Percentiles rank a stretch among this genome's conserved stretches.
Conservation (phyloP, 768 basidiomycete species). For the Coprinopsis cinerea region DNA sequence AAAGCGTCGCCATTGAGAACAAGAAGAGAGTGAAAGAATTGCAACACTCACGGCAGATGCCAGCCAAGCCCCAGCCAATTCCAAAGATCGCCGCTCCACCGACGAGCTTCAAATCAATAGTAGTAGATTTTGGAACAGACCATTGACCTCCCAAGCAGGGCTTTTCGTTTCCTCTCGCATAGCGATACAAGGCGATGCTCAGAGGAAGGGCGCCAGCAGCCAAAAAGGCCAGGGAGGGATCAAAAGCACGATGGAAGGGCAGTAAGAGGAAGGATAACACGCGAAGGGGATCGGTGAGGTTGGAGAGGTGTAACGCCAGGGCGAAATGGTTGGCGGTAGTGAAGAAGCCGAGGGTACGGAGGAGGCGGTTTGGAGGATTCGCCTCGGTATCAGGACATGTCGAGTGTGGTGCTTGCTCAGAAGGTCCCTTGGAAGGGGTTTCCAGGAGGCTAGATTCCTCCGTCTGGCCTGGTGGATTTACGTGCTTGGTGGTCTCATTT, state of each 20-base stretch:
- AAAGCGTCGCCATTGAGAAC: too few relatives aligned
- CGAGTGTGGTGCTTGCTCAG: slow-evolving; percentile 6
- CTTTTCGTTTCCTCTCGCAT: slow-evolving; percentile 29
- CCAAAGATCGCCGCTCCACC: slow-evolving; percentile 53
- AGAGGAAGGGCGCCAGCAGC: slow-evolving; percentile 48
- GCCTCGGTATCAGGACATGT: slow-evolving; percentile 10
- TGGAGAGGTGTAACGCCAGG: slow-evolving; percentile 47
- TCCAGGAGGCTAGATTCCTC: slow-evolving; percentile 2
- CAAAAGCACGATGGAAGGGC: slow-evolving; percentile 44
- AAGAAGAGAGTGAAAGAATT: neutral
- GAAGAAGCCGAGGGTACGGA: slow-evolving; percentile 36
- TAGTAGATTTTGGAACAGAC: slow-evolving; percentile 32
- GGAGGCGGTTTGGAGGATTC: slow-evolving; percentile 15
- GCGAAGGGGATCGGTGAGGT: slow-evolving; percentile 41
- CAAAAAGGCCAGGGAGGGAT: slow-evolving; percentile 50
- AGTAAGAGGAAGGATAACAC: slow-evolving; percentile 50
- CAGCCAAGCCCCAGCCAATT: slow-evolving; percentile 55
- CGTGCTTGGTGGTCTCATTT: neutral
- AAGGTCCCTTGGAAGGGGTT: neutral
- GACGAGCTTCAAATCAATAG: slow-evolving; percentile 41
- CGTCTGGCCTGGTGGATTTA: neutral
- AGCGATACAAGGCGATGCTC: slow-evolving; percentile 37
- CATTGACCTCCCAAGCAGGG: slow-evolving; percentile 41
- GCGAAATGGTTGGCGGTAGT: slow-evolving; percentile 45
- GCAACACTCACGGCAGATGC: slow-evolving; percentile 51